Conservation (phyloP, 805 yeast species). For the Jamesozyma piceae region DNA sequence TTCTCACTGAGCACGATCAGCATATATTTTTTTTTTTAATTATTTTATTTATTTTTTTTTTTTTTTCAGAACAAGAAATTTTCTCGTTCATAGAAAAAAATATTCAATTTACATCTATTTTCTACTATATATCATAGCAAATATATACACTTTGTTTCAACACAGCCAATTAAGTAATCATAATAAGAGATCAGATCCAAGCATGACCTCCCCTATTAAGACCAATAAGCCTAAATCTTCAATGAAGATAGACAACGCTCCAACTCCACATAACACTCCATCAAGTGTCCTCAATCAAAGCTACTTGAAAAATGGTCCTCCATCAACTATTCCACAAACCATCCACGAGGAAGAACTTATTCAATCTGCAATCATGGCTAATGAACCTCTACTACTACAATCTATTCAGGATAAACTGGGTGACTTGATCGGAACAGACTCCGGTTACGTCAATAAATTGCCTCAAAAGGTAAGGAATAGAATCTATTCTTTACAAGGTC, state of each 20-base stretch:
- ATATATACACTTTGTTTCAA: too few relatives aligned
- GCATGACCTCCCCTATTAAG: constrained; percentile 84
- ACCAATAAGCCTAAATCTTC: constrained; percentile 38
- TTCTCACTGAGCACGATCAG: too few relatives aligned
- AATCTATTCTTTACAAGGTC: constrained; percentile 69
- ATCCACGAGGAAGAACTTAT: constrained; percentile 61
- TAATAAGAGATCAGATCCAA: too few relatives aligned
- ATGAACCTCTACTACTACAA: constrained; percentile 73
- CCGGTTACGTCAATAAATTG: constrained; percentile 74
- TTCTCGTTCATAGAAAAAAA: too few relatives aligned
- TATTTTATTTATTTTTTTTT: too few relatives aligned
- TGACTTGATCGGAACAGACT: constrained; percentile 70
- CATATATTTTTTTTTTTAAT: too few relatives aligned
- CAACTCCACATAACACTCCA: constrained; percentile 98
- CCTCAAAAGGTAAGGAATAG: constrained; percentile 67
- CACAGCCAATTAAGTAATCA: too few relatives aligned
- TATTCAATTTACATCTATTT: too few relatives aligned
- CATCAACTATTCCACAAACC: constrained; percentile 46
- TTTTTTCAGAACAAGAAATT: too few relatives aligned
- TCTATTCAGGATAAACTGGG: constrained; percentile 87
- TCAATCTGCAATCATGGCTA: constrained; percentile 42
- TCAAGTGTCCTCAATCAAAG: constrained; percentile 66
- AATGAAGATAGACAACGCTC: constrained; percentile 81
- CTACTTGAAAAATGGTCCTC: constrained; percentile 53
- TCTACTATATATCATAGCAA: too few relatives aligned